Percentiles rank a stretch among this genome's conserved stretches.
These are phyloP conservation scores for Grifola frondosa DNA, from an alignment of 1,284 basidiomycete species.

Conservation along the genomic window DNA sequence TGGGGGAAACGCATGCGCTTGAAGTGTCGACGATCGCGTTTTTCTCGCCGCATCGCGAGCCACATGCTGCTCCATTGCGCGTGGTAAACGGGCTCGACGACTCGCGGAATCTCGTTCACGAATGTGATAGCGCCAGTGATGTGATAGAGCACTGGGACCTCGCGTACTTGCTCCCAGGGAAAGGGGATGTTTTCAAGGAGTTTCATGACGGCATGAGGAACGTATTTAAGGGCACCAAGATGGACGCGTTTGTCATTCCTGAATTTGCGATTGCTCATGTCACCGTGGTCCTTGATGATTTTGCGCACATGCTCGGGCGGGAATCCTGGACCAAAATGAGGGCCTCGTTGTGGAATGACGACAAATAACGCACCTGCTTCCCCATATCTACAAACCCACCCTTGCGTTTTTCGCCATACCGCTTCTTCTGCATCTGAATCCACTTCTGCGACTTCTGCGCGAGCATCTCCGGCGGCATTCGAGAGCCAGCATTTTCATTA, in stretches of 20 bases:
- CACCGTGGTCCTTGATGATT: constrained; percentile 97
- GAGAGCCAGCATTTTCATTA: constrained; percentile 50
- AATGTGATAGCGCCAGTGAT: constrained; percentile 99
- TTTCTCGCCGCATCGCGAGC: constrained; percentile 99
- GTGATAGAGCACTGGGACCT: constrained; percentile 95
- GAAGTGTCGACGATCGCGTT: constrained; percentile 98
- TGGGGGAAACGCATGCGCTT: constrained; percentile 99
- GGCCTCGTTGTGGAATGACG: constrained; percentile 4
- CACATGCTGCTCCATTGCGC: constrained; percentile 99
- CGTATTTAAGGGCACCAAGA: constrained; percentile 96
- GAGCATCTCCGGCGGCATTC: constrained; percentile 75
- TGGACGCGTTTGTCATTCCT: constrained; percentile 99
- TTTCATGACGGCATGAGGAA: constrained; percentile 99
- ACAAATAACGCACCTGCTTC: constrained; percentile 67
- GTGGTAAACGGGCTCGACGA: constrained; percentile 98
- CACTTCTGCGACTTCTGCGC: constrained; percentile 91
- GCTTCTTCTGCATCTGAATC: constrained; percentile 89
- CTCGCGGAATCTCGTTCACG: constrained; percentile 96
- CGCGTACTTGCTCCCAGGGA: constrained; percentile 99
- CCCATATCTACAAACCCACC: constrained; percentile 91
- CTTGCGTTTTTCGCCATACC: constrained; percentile 87
- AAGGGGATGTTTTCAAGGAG: constrained; percentile 98
- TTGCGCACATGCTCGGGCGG: constrained; percentile 95
- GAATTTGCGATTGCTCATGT: constrained; percentile 97
- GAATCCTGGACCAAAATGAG: constrained; percentile 55